Percentiles rank a stretch among this genome's conserved stretches.
These are phyloP conservation scores for Kwoniella sp. DNA, from an alignment of 768 basidiomycete genomes.

Conservation along the genomic window DNA sequence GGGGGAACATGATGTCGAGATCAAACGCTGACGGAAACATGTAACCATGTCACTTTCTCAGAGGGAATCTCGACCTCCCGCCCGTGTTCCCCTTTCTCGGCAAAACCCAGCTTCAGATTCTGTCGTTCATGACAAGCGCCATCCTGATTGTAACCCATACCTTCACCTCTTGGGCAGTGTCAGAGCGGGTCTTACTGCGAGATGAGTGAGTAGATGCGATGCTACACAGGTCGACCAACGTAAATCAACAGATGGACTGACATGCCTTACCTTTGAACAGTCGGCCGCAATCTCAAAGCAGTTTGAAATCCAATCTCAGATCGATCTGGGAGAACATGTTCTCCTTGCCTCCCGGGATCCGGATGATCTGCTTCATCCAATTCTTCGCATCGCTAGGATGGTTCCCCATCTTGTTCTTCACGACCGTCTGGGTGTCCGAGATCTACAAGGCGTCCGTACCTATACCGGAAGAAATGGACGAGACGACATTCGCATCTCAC, in stretches of 20 bases:
- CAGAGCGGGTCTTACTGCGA: constrained; percentile 70
- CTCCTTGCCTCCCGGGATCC: constrained; percentile 72
- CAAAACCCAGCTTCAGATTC: constrained; percentile 74
- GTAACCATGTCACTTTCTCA: constrained; percentile 48
- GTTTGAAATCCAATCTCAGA: constrained; percentile 59
- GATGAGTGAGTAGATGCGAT: constrained; percentile 49
- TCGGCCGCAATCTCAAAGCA: constrained; percentile 42
- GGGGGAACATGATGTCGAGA: background rate
- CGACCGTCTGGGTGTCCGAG: constrained; percentile 83
- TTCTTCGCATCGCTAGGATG: constrained; percentile 69
- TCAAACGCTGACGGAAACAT: background rate
- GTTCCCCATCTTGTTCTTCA: constrained; percentile 91
- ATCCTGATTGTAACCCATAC: constrained; percentile 70
- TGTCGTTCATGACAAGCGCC: constrained; percentile 73
- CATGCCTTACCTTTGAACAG: constrained; percentile 20
- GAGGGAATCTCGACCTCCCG: constrained; percentile 79
- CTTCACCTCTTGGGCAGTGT: constrained; percentile 61
- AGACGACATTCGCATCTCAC: constrained; percentile 57
- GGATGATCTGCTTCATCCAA: constrained; percentile 68
- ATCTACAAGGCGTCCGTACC: constrained; percentile 65
- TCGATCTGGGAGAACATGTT: constrained; percentile 73
- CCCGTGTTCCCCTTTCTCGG: constrained; percentile 73
- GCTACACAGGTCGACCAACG: background rate
- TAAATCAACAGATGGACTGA: constrained; percentile 24
- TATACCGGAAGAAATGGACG: constrained; percentile 60